These are phyloP conservation scores for Quercus tomentella DNA, from an alignment of 331 rosid species.

Conservation along the genomic window DNA sequence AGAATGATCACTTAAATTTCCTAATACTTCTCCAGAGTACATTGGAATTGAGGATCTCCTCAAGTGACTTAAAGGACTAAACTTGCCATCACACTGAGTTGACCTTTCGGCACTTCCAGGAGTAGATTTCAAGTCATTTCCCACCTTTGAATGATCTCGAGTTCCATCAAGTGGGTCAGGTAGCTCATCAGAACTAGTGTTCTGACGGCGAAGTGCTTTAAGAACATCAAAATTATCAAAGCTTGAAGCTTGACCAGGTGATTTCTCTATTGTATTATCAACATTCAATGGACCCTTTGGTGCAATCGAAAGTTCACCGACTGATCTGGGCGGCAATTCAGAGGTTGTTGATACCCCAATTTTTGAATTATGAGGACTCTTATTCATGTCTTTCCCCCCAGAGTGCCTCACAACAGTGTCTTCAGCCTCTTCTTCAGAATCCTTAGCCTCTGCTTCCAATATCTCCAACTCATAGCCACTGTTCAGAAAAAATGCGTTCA, in stretches of 20 bases:
- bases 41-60: slow-evolving; percentile 41
- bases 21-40: slow-evolving; percentile 31
- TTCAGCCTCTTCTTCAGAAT: slow-evolving; percentile 82
- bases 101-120: slow-evolving; percentile 36
- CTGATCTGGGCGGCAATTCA: slow-evolving; percentile 29
- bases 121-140: slow-evolving; percentile 34
- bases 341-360: slow-evolving; percentile 12
- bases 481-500: slow-evolving; percentile 28
- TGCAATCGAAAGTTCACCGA: slow-evolving; percentile 21
- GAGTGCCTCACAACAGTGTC: slow-evolving; percentile 35
- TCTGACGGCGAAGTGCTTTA: slow-evolving; percentile 6
- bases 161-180: slow-evolving; percentile 16
- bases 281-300: slow-evolving; percentile 27
- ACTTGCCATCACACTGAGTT: slow-evolving; percentile 31
- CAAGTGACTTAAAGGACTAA: slow-evolving; percentile 24
- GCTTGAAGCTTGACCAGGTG: slow-evolving; percentile 26
- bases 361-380: slow-evolving; percentile 45
- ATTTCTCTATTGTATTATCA: slow-evolving; percentile 17
- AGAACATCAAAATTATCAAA: slow-evolving; percentile 20
- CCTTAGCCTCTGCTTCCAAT: slow-evolving; percentile 78
- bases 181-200: slow-evolving; percentile 16
- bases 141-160: slow-evolving; percentile 20
- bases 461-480: slow-evolving; percentile 83
- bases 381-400: slow-evolving; percentile 26
- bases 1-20: slow-evolving; percentile 24